Conservation (phyloP, 164 flowering plant species). For the Warburgia ugandensis region DNA sequence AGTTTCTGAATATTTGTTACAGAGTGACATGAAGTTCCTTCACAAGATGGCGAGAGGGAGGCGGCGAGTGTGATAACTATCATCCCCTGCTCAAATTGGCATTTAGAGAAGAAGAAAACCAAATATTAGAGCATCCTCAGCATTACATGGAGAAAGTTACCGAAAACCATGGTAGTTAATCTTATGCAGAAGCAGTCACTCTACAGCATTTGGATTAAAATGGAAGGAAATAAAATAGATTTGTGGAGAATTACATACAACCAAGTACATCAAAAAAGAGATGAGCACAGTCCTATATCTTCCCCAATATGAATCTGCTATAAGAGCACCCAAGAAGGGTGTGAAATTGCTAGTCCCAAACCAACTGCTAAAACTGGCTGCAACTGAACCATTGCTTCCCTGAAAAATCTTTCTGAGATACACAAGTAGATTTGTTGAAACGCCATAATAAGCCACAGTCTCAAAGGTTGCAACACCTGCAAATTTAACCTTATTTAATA, state of each 20-base stretch:
- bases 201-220: not conserved
- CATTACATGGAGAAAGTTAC: too few relatives aligned
- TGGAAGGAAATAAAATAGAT: not conserved
- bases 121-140: too few relatives aligned
- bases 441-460: too few relatives aligned
- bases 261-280: slow-evolving; percentile 52
- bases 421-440: slow-evolving; percentile 56
- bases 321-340: slow-evolving; percentile 62
- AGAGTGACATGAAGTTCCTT: slow-evolving; percentile 38
- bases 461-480: too few relatives aligned
- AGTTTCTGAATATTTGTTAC: slow-evolving; percentile 51
- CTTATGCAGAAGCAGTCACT: too few relatives aligned
- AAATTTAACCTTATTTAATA: not conserved
- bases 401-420: slow-evolving; percentile 54
- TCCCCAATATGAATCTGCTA: slow-evolving; percentile 78
- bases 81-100: slow-evolving; percentile 46
- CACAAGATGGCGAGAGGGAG: slow-evolving; percentile 42
- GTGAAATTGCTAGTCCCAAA: slow-evolving; percentile 57
- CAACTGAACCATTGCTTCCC: slow-evolving; percentile 58
- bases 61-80: slow-evolving; percentile 63
- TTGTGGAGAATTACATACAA: slow-evolving; percentile 23
- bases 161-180: too few relatives aligned
- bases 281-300: slow-evolving; percentile 66
- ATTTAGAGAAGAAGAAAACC: not conserved
- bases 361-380: slow-evolving; percentile 64